Evolutionary conservation across 352 stramenopile genomes (phyloP), one percentile per base, ranked within the genome.

Genomic region (Phytophthora pluvialis): DNA sequence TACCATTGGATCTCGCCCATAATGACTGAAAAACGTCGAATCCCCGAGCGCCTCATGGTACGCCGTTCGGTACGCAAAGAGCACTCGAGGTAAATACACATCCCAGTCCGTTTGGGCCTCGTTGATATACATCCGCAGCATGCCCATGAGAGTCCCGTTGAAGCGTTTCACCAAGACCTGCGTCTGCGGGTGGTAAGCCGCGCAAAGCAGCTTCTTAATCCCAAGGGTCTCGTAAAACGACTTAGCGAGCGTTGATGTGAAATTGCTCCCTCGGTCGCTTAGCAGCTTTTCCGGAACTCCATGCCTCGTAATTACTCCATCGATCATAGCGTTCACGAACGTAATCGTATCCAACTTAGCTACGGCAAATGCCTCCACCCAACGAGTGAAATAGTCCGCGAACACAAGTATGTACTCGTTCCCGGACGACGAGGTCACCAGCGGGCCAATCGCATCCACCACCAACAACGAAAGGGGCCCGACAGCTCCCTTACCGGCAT

Each of bases 141-240:
- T 51, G 2, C 28, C 12, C 0, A 51, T 3, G 1, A 51, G 8
- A 1, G 44, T 51, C 1, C 44, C 10, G 6, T 51, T 51, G 28
- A 51, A 51, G 5, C 28, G 44, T 25, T 51, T 16, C 13, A 28
- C 28, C 4, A 51, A 26, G 1, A 26, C 25, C 15, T 36, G 44
- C 10, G 44, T 51, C 13, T 51, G 44, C 10, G 25, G 28, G 26
- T 51, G 44, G 26, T 38, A 51, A 3, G 28, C 44, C 3, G 44
- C 18, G 2, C 44, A 5, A 6, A 38, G 13, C 12, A 38, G 11
- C 12, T 16, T 38, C 15, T 51, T 51, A 8, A 51, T 51, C 2
- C 40, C 40, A 31, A 47, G 40, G 1, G 40, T 47, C 18, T 51
- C 1, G 18, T 51, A 51, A n/a, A n/a, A n/a, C n/a, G n/a, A n/a